Evolutionary conservation across 768 basidiomycete species (phyloP).

Genomic region (Mycena kentingensis): DNA sequence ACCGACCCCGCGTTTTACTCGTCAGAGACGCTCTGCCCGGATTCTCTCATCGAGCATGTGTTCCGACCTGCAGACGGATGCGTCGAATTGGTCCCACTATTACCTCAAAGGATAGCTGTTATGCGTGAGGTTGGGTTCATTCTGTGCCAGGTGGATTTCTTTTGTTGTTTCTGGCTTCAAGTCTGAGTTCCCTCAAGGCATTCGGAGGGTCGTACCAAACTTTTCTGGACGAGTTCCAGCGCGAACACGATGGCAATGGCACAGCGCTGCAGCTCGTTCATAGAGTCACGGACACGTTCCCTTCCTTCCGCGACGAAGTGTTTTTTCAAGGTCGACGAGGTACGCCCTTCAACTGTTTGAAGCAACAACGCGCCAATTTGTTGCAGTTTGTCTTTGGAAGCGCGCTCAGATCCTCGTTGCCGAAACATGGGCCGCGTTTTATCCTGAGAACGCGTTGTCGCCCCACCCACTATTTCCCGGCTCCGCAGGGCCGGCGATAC

Average conservation of each 20-base stretch:
- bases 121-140: conserved; percentile 79
- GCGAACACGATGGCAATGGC: conserved; percentile 51
- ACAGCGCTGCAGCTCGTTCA: conserved; percentile 75
- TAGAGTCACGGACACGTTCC: conserved; percentile 69
- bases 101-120: conserved; percentile 69
- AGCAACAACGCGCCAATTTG: neutral
- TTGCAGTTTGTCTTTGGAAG: conserved; percentile 81
- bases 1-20: conserved; percentile 80
- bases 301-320: conserved; percentile 74
- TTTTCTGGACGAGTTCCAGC: conserved; percentile 64
- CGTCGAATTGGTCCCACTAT: conserved; percentile 67
- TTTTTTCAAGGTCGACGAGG: conserved; percentile 60
- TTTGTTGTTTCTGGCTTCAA: neutral
- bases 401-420: conserved; percentile 90
- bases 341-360: conserved; percentile 28
- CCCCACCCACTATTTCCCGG: conserved; percentile 77
- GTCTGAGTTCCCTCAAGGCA: conserved; percentile 39
- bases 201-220: conserved; percentile 72
- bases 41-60: conserved; percentile 64
- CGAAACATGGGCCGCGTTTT: conserved; percentile 92
- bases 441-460: conserved; percentile 48
- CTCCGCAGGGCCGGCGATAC: conserved; percentile 56
- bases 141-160: conserved; percentile 60
- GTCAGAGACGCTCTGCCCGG: conserved; percentile 68
- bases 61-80: conserved; percentile 64